Percentiles rank a stretch among this genome's conserved stretches.
Conservation (phyloP, 2,329 filamentous ascomycete species). For the Gyromitra esculenta region DNA sequence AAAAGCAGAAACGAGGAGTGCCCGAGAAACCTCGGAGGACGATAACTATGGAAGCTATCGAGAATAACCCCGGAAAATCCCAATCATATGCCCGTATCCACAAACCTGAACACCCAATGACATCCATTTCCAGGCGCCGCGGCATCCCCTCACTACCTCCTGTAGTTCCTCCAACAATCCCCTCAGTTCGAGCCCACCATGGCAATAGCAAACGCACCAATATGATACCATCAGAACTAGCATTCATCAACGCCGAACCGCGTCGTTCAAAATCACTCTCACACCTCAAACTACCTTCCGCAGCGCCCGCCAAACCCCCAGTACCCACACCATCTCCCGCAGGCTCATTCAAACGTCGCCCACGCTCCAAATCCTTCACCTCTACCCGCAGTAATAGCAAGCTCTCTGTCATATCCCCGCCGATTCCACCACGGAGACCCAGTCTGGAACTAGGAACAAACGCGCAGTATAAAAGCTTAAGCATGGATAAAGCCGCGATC, state of each 20-base stretch:
- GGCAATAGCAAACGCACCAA: neutral
- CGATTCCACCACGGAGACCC: slow-evolving; percentile 34
- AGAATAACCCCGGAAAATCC: slow-evolving; percentile 25
- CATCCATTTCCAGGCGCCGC: slow-evolving; percentile 31
- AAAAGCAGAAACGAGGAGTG: slow-evolving; percentile 24
- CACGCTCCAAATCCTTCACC: slow-evolving; percentile 41
- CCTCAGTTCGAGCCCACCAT: neutral
- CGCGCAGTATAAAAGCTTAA: slow-evolving; percentile 34
- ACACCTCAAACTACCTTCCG: slow-evolving; percentile 27
- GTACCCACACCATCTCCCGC: slow-evolving; percentile 2
- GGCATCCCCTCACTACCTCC: slow-evolving; percentile 36
- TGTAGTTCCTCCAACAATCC: slow-evolving; percentile 17
- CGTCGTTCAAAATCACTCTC: slow-evolving; percentile 35
- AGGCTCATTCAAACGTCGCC: slow-evolving; percentile 11
- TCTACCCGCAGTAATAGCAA: slow-evolving; percentile 23
- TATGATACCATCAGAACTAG: slow-evolving; percentile 18
- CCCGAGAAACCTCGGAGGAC: slow-evolving; percentile 25
- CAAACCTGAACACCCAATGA: slow-evolving; percentile 1
- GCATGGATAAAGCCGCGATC: slow-evolving; percentile 12
- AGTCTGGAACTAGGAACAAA: slow-evolving; percentile 41
- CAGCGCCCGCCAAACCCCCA: neutral
- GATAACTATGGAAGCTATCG: slow-evolving; percentile 36
- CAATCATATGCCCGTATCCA: slow-evolving; percentile 2
- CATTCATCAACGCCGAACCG: slow-evolving; percentile 9
- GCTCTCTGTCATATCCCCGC: slow-evolving; percentile 31